Percentiles rank a stretch among this genome's conserved stretches.
These are phyloP conservation scores for Ceratobasidium sp. DNA, from an alignment of 1,284 basidiomycete genomes.

Conservation along the genomic window DNA sequence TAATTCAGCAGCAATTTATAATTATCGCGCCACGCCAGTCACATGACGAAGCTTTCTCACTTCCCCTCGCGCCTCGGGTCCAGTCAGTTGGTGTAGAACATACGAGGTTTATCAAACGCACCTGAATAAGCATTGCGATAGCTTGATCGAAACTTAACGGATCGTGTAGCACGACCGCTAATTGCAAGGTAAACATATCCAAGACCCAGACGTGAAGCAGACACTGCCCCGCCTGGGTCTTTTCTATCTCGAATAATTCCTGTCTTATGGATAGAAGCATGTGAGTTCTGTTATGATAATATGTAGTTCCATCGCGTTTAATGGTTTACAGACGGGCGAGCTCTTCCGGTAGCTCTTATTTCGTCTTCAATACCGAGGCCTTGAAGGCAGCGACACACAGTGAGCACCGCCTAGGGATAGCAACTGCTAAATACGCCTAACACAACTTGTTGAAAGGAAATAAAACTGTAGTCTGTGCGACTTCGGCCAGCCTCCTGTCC, in stretches of 20 bases:
- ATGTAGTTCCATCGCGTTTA: not conserved
- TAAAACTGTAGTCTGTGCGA: conserved; percentile 79
- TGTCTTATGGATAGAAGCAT: conserved; percentile 73
- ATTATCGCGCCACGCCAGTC: not conserved
- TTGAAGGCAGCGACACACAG: conserved; percentile 27
- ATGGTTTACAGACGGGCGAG: conserved; percentile 41
- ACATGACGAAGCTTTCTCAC: not conserved
- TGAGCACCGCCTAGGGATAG: not conserved
- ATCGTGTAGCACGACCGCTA: not conserved
- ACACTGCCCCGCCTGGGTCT: conserved; percentile 39
- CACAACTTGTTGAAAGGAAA: conserved; percentile 59
- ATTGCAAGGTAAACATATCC: not conserved
- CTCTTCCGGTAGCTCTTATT: conserved; percentile 36
- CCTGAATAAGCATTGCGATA: not conserved
- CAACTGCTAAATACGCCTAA: not conserved
- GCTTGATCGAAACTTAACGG: not conserved
- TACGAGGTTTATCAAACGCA: not conserved
- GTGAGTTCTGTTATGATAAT: conserved; percentile 50
- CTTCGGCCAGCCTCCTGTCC: conserved; percentile 80
- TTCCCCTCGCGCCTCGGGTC: not conserved
- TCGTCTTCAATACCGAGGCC: conserved; percentile 30
- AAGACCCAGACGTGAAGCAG: conserved; percentile 40
- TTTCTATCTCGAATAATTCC: conserved; percentile 10
- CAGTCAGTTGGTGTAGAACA: not conserved
- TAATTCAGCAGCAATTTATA: not conserved